Conservation (phyloP, 192 early-diverging fungal species). For the Podila clonocystis region DNA sequence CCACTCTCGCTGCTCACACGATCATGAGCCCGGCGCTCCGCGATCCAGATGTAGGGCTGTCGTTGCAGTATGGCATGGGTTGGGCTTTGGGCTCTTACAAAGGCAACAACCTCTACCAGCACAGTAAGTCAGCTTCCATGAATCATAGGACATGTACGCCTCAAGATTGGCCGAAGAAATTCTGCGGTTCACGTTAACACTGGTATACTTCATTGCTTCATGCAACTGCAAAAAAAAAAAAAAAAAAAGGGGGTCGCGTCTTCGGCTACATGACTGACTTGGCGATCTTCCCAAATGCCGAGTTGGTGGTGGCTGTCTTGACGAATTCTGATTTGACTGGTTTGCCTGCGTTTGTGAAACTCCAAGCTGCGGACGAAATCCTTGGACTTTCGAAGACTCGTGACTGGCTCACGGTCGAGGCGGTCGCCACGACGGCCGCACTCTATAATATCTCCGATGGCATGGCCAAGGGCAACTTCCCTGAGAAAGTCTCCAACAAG, state of each 20-base stretch:
- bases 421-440: neutral
- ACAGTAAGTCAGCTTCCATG: neutral
- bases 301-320: neutral
- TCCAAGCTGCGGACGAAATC: neutral
- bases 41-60: neutral
- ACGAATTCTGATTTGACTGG: neutral
- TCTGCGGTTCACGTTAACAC: too few species aligned
- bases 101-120: neutral
- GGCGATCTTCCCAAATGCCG: neutral
- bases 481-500: neutral
- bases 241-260: neutral
- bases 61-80: neutral
- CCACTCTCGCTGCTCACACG: neutral
- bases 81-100: neutral
- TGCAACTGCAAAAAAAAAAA: neutral
- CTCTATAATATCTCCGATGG: neutral
- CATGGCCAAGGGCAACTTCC: neutral
- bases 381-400: neutral
- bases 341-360: neutral
- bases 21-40: neutral
- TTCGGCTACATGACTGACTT: neutral
- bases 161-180: neutral
- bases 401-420: neutral
- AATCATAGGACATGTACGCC: too few species aligned
- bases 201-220: too few species aligned